phyloP scores from a whole-genome alignment of 352 stramenopile genomes.

The Phytophthora hibernalis region DNA sequence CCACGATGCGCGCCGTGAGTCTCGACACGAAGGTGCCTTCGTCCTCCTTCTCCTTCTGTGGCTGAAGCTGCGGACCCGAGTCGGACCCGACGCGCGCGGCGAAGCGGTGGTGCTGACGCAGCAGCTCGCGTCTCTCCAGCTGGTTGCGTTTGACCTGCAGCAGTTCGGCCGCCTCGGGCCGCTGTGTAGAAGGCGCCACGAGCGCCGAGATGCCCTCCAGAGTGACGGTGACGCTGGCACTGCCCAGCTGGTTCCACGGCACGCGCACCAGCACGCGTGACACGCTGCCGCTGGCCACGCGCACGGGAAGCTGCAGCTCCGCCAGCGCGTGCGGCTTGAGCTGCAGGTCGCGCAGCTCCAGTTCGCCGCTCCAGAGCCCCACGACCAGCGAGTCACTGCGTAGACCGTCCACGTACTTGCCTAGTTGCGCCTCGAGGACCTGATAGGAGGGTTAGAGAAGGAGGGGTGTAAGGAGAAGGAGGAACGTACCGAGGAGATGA shows the following conservation, averaged over 20 bases:
- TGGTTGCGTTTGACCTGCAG: conserved; percentile 65
- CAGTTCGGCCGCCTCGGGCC: conserved; percentile 58
- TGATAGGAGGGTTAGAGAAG: conserved; percentile 20
- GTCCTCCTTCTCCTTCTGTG: conserved; percentile 51
- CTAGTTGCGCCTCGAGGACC: conserved; percentile 83
- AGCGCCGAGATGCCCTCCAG: conserved; percentile 80
- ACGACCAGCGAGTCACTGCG: conserved; percentile 84
- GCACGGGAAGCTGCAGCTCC: conserved; percentile 77
- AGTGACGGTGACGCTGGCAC: conserved; percentile 75
- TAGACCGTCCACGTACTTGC: conserved; percentile 85
- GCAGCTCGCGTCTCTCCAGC: conserved; percentile 71
- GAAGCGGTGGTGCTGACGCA: conserved; percentile 76
- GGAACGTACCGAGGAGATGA: conserved; percentile 69
- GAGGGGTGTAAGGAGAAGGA: not conserved
- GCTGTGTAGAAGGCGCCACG: conserved; percentile 66
- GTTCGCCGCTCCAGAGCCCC: conserved; percentile 84
- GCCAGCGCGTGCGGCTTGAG: conserved; percentile 83
- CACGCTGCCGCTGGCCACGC: conserved; percentile 66
- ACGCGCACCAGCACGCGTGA: conserved; percentile 77
- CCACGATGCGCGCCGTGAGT: conserved; percentile 76
- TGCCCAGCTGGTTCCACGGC: conserved; percentile 87
- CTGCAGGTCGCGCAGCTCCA: conserved; percentile 71
- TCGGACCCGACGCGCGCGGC: conserved; percentile 50
- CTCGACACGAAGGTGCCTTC: conserved; percentile 85
- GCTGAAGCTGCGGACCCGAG: conserved; percentile 7